Percentiles rank a stretch among this genome's conserved stretches.
Conservation (phyloP, 2,329 filamentous ascomycete genomes). For the Onygenales sp. region DNA sequence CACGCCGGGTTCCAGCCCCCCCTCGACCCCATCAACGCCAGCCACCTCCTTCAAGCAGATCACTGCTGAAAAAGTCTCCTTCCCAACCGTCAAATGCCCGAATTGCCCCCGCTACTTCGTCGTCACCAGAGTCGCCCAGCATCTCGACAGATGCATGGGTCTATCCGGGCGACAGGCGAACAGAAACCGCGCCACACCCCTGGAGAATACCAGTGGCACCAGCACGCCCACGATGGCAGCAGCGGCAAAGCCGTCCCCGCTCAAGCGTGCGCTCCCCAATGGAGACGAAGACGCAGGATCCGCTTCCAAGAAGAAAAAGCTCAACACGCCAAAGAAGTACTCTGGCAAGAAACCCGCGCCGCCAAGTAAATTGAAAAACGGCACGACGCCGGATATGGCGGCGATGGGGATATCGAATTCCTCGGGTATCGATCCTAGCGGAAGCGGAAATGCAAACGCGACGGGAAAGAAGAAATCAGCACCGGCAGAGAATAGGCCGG, state of each 20-base stretch:
- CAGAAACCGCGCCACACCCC: slow-evolving; percentile 34
- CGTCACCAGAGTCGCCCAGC: slow-evolving; percentile 51
- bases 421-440: not conserved
- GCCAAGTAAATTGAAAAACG: slow-evolving; percentile 33
- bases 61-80: slow-evolving; percentile 22
- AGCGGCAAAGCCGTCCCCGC: slow-evolving; percentile 19
- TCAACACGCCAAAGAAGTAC: slow-evolving; percentile 16
- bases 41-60: slow-evolving; percentile 22
- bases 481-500: too few species aligned
- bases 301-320: slow-evolving; percentile 41
- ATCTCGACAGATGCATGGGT: slow-evolving; percentile 52
- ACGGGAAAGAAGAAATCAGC: too few species aligned
- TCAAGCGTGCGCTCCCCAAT: slow-evolving; percentile 27
- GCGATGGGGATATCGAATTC: not conserved
- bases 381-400: slow-evolving; percentile 26
- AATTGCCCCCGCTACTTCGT: slow-evolving; percentile 53
- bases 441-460: too few species aligned
- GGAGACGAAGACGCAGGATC: slow-evolving; percentile 31
- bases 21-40: slow-evolving; percentile 18
- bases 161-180: slow-evolving; percentile 44
- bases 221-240: slow-evolving; percentile 5
- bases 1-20: slow-evolving; percentile 26
- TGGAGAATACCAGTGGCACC: slow-evolving; percentile 32
- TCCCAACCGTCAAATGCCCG: slow-evolving; percentile 43
- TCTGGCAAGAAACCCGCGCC: slow-evolving; percentile 27